A percentile compares a stretch with the other conserved stretches of the same genome.
These are phyloP conservation scores for Citrus maxima DNA, from an alignment of 345 rosid species.

Conservation along the genomic window DNA sequence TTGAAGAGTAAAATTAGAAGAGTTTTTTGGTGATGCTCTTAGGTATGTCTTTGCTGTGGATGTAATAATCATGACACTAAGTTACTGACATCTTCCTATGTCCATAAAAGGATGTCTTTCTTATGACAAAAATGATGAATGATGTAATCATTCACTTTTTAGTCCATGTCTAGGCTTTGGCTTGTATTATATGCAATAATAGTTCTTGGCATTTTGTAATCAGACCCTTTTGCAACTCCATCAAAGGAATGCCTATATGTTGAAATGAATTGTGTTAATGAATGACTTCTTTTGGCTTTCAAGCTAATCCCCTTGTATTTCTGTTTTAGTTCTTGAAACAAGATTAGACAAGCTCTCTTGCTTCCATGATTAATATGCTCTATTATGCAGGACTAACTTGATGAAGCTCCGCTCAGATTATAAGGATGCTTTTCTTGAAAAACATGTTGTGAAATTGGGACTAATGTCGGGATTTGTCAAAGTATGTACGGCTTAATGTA, in stretches of 20 bases:
- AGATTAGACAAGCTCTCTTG: not conserved
- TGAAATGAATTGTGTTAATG: not conserved
- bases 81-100: not conserved
- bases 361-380: constrained; percentile 8
- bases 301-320: not conserved
- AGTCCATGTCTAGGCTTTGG: not conserved
- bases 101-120: not conserved
- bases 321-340: not conserved
- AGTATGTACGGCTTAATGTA: constrained; percentile 29
- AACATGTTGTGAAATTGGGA: constrained; percentile 97
- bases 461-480: constrained; percentile 97
- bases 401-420: constrained; percentile 96
- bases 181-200: not conserved
- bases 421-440: constrained; percentile 92
- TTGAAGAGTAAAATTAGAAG: too few relatives aligned
- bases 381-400: constrained; percentile 76
- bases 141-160: not conserved
- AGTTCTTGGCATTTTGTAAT: constrained; percentile 2
- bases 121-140: not conserved
- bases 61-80: not conserved
- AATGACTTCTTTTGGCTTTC: not conserved
- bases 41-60: not conserved
- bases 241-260: not conserved
- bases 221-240: not conserved
- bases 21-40: not conserved